Percentiles rank a stretch among this genome's conserved stretches.
These are phyloP conservation scores for Blattamonas nauphoetae DNA, from an alignment of 78 protist species.

Conservation along the genomic window DNA sequence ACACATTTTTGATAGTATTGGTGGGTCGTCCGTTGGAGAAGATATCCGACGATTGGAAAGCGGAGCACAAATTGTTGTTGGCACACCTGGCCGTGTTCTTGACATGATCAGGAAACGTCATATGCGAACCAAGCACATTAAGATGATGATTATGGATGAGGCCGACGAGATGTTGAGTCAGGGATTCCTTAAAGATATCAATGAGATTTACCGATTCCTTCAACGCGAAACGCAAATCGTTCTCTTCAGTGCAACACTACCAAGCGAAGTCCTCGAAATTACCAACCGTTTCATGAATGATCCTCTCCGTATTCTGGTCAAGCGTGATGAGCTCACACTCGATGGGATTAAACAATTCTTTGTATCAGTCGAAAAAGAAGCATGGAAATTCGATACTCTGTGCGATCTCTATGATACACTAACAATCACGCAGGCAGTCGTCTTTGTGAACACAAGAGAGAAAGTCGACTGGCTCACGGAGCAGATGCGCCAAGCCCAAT, in stretches of 20 bases:
- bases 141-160: slow-evolving; percentile 92
- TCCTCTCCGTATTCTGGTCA: slow-evolving; percentile 88
- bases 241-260: slow-evolving; percentile 55
- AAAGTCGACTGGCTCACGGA: slow-evolving; percentile 74
- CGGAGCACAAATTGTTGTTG: slow-evolving; percentile 82
- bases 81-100: slow-evolving; percentile 92
- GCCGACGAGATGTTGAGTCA: slow-evolving; percentile 94
- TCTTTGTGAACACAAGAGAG: slow-evolving; percentile 88
- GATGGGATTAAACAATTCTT: slow-evolving; percentile 90
- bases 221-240: slow-evolving; percentile 44
- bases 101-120: slow-evolving; percentile 42
- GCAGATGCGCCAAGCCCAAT: slow-evolving; percentile 73
- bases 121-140: slow-evolving; percentile 50
- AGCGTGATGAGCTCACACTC: slow-evolving; percentile 93
- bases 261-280: slow-evolving; percentile 67
- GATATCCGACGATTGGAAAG: slow-evolving; percentile 45
- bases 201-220: slow-evolving; percentile 44
- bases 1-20: slow-evolving; percentile 31
- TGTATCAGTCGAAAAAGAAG: slow-evolving; percentile 89
- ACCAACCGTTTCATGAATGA: slow-evolving; percentile 82
- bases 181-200: slow-evolving; percentile 64
- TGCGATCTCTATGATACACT: slow-evolving; percentile 93
- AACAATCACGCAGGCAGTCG: slow-evolving; percentile 88
- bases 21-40: slow-evolving; percentile 48
- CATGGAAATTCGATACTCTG: slow-evolving; percentile 98